Evolutionary conservation across 2,329 filamentous ascomycete species (phyloP).

Genomic region (Metarhizium rileyi): DNA sequence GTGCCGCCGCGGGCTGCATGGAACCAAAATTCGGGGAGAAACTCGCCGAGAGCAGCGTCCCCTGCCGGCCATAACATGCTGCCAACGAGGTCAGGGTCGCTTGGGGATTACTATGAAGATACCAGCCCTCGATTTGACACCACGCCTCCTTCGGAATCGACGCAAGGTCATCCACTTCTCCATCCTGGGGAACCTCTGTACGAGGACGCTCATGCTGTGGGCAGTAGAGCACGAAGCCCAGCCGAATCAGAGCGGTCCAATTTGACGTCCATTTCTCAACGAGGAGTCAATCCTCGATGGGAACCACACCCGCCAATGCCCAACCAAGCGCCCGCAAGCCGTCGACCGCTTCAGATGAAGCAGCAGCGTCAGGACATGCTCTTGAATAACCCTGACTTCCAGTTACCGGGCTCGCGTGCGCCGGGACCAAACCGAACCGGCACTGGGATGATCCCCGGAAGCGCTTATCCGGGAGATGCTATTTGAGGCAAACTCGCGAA

Average conservation of each 20-base stretch:
- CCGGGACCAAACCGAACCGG: conserved; percentile 16
- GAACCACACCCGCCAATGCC: conserved; percentile 42
- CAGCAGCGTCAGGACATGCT: conserved; percentile 63
- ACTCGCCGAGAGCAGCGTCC: conserved; percentile 36
- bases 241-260: conserved; percentile 70
- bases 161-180: conserved; percentile 16
- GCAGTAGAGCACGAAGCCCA: conserved; percentile 53
- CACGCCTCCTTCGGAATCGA: conserved; percentile 30
- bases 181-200: conserved; percentile 34
- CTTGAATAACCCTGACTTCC: conserved; percentile 80
- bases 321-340: conserved; percentile 31
- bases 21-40: conserved; percentile 36
- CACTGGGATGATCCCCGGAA: conserved; percentile 40
- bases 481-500: not conserved
- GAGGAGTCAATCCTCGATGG: conserved; percentile 84
- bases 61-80: conserved; percentile 29
- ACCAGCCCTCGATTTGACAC: conserved; percentile 69
- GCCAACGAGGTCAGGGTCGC: conserved; percentile 20
- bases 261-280: conserved; percentile 85
- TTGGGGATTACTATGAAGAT: conserved; percentile 75
- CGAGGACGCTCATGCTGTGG: conserved; percentile 50
- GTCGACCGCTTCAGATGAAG: conserved; percentile 40
- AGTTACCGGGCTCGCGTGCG: conserved; percentile 44
- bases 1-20: conserved; percentile 47
- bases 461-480: conserved; percentile 36